Percentiles rank a stretch among this genome's conserved stretches.
Conservation (phyloP, 176 grass and related monocot species). For the Triticum aestivum region DNA sequence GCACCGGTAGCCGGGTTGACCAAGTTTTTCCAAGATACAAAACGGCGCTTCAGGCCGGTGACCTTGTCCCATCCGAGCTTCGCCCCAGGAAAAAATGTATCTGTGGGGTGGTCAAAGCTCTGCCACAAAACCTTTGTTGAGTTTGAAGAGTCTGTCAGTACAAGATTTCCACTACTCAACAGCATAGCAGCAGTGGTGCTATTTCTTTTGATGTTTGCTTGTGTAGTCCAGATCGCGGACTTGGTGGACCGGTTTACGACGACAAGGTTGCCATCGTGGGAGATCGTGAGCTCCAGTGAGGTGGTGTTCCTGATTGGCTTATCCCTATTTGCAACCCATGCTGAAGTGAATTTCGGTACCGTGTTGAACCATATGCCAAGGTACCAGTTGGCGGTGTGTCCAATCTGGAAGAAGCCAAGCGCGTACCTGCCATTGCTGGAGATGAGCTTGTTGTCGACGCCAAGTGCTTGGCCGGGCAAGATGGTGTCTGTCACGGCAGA, state of each 20-base stretch:
- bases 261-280: neutral
- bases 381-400: conserved; percentile 29
- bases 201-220: neutral
- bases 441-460: conserved; percentile 13
- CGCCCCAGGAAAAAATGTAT: too few relatives aligned
- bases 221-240: neutral
- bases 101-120: too few relatives aligned
- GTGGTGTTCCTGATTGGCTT: neutral
- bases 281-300: neutral
- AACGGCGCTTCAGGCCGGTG: too few relatives aligned
- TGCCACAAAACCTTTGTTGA: too few relatives aligned
- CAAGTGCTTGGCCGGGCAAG: neutral
- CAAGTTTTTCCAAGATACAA: too few relatives aligned
- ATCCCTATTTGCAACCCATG: conserved; percentile 45
- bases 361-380: conserved; percentile 45
- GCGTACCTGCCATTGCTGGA: conserved; percentile 31
- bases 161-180: neutral
- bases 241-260: neutral
- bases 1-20: conserved; percentile 16
- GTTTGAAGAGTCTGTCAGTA: too few relatives aligned
- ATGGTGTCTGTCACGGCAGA: neutral
- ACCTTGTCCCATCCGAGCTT: too few relatives aligned
- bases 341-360: conserved; percentile 22
- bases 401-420: conserved; percentile 39
- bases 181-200: neutral